Base-by-base conservation (phyloP, 495 filamentous ascomycete species). In the Annulohypoxylon stygium region DNA sequence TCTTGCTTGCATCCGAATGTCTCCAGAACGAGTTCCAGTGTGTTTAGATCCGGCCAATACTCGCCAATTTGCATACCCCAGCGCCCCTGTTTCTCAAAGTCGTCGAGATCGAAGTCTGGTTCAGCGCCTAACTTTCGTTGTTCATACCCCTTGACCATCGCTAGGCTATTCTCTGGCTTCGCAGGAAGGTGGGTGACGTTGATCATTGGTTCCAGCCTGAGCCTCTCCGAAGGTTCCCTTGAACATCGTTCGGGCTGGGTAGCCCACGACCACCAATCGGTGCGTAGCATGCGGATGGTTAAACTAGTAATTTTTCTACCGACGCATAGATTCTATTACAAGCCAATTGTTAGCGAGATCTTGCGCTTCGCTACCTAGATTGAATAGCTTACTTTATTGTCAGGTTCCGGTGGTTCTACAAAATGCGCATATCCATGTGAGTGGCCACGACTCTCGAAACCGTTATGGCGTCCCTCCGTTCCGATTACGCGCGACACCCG, bases 181-280 rank as follows among this genome's bases (percentile, higher is more conserved):
- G 39, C 50, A 14, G 16, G 8, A 0, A 69, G 33, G 3, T 26
- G 0, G 30, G 76, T 78, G 54, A 70, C 65, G 45, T 79, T 77
- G 18, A 77, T 74, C 77, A 77, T 77, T 0, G 77, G 77, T 50
- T 79, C 77, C 4, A 79, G 36, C 8, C 77, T 70, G 3, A 79
- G 58, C 4, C 67, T 65, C 14, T 74, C 72, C 12, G 48, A 67
- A 57, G 63, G 58, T 9, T 50, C 30, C 10, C 36, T 14, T 10
- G 20, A 14, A 1, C 59, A 45, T 5, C 47, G n/a, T 11, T 62
- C 41, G 3, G 73, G 70, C 0, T 2, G 11, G 3, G 60, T 70
- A 4, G 54, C 60, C 77, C 75, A 79, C 2, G 70, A 33, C 77
- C 77, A 79, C 77, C 75, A 79, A 36, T 79, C 77, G 20, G 73